Evolutionary conservation across 768 basidiomycete genomes (phyloP).

Genomic region (Rhodotorula toruloides): DNA sequence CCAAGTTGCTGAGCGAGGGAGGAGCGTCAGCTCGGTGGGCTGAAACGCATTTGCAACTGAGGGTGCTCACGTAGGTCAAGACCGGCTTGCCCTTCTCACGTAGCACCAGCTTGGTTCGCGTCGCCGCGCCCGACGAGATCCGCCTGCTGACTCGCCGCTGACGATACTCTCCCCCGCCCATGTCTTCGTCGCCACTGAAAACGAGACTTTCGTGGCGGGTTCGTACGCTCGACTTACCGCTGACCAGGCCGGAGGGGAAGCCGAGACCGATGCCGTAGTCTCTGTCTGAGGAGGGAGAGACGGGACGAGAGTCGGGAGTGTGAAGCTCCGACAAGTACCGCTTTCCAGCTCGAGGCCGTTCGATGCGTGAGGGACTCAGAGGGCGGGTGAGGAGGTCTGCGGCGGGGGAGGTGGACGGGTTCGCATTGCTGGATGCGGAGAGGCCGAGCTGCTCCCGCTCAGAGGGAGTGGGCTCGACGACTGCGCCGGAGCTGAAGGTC

Average conservation of each 20-base stretch:
- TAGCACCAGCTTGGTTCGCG: conserved; percentile 66
- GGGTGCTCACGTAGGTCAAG: conserved; percentile 66
- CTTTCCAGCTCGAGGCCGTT: conserved; percentile 25
- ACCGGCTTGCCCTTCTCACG: conserved; percentile 74
- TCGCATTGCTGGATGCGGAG: no score
- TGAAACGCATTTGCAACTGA: conserved; percentile 10
- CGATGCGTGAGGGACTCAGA: not conserved
- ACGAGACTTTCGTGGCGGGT: conserved; percentile 28
- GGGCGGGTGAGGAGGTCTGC: no score
- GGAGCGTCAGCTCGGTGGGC: conserved; percentile 28
- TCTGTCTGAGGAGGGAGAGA: not conserved
- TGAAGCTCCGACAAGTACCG: conserved; percentile 41
- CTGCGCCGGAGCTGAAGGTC: conserved; percentile 4
- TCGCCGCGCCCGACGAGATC: conserved; percentile 47
- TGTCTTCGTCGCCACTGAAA: not conserved
- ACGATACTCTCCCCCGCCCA: not conserved
- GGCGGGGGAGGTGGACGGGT: conserved; percentile 4
- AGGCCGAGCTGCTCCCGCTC: conserved; percentile 21
- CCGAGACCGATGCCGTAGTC: conserved; percentile 13
- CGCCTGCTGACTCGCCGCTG: conserved; percentile 15
- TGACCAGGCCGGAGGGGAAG: not conserved
- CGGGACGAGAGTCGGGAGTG: not conserved
- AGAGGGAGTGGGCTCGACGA: conserved; percentile 3
- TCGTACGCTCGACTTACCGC: not conserved
- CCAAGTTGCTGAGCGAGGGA: conserved; percentile 72